Conservation (phyloP, 352 stramenopile genomes). For the Pythium brassicae region DNA sequence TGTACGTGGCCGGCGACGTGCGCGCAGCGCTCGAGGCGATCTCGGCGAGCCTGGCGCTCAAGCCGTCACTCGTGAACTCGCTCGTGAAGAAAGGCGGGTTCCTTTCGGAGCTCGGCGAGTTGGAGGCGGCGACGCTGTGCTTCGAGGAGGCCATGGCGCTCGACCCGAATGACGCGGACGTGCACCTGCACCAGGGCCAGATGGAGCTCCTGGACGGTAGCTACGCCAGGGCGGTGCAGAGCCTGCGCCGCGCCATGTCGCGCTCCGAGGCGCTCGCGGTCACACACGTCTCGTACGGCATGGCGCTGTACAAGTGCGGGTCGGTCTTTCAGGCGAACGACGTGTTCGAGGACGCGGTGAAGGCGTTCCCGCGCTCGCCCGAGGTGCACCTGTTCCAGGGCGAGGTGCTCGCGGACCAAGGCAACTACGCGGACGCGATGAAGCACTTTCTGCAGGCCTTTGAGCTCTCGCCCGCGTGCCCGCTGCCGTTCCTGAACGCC, state of each 20-base stretch:
- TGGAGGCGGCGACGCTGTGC: slow-evolving; percentile 50
- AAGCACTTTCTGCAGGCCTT: slow-evolving; percentile 65
- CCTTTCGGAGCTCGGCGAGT: slow-evolving; percentile 65
- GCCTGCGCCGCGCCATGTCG: slow-evolving; percentile 66
- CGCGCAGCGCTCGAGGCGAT: slow-evolving; percentile 66
- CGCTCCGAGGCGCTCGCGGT: slow-evolving; percentile 71
- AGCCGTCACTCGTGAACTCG: slow-evolving; percentile 51
- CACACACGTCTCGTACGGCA: slow-evolving; percentile 78
- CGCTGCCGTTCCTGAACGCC: slow-evolving; percentile 79
- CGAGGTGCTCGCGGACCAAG: slow-evolving; percentile 78
- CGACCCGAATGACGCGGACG: slow-evolving; percentile 70
- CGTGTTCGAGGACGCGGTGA: slow-evolving; percentile 67
- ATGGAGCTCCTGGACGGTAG: slow-evolving; percentile 79
- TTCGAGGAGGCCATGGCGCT: slow-evolving; percentile 65
- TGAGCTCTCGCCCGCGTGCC: slow-evolving; percentile 71
- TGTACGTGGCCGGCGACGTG: slow-evolving; percentile 79
- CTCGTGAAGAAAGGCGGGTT: slow-evolving; percentile 83
- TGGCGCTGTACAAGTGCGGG: slow-evolving; percentile 84
- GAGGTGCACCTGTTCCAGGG: slow-evolving; percentile 83
- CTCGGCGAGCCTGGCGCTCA: slow-evolving; percentile 46
- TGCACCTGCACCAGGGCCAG: slow-evolving; percentile 77
- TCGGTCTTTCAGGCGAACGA: slow-evolving; percentile 81
- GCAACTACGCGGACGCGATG: slow-evolving; percentile 80
- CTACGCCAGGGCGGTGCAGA: slow-evolving; percentile 68
- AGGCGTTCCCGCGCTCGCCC: slow-evolving; percentile 57